Base-by-base conservation (phyloP, 2,329 filamentous ascomycete species). In the Colletotrichum simmondsii region DNA sequence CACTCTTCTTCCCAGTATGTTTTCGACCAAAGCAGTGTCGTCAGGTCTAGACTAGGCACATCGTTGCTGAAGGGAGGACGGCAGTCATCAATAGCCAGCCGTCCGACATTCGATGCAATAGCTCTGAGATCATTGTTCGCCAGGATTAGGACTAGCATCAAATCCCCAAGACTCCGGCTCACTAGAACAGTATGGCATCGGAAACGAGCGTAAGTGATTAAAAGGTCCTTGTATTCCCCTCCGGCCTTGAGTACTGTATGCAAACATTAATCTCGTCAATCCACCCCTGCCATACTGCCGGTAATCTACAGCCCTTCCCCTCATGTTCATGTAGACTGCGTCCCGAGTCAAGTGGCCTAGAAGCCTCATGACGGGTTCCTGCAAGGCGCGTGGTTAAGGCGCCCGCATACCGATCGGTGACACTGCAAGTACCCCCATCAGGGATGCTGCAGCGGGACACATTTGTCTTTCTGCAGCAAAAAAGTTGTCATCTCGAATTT, bases 181-280 rank as follows among this genome's bases (percentile, higher is more conserved):
- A 8, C 16, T 16, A n/a, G 11, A 53, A 8, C 46, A 11, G 2
- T 10, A n/a, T n/a, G 5, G n/a, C 11, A 4, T 12, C 3, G 6
- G 6, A 12, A 4, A 6, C n/a, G 19, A 19, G 24, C 24, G 28
- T 32, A 16, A 14, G 63, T 35, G 24, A 69, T 69, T 58, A 56
- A 68, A 68, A 58, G 59, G 35, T 63, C 52, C 37, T 64, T 64
- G n/a, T 69, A 69, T 64, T 69, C 52, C 59, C 57, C 10, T 46
- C 32, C 52, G 11, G 14, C 46, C 66, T 42, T 19, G 37, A 42
- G 37, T 2, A 49, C 16, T n/a, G 19, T 64, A 69, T 69, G 66
- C 66, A 69, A 64, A 57, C 66, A 69, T 69, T 69, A 69, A 52
- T 57, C 52, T 69, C 66, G 52, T 64, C 35, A 49, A 56, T 69